Conservation (phyloP, 371 early-diverging fungal genomes). For the Parasitella parasitica region DNA sequence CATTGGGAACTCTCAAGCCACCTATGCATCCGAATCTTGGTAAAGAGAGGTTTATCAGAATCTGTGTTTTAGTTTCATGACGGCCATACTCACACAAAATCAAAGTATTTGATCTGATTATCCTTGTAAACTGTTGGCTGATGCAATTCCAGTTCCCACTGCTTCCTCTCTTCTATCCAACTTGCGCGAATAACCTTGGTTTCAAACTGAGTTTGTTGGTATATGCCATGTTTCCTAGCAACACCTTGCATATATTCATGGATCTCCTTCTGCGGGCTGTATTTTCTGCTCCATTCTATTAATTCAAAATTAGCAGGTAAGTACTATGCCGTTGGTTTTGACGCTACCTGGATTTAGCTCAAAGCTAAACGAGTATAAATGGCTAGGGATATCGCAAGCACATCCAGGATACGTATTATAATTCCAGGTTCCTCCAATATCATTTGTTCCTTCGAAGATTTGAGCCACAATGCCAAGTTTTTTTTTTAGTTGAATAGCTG, state of each 20-base stretch:
- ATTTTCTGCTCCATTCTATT: conserved; percentile 51
- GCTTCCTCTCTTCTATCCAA: conserved; percentile 45
- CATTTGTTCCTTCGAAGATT: conserved; percentile 56
- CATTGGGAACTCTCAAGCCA: conserved; percentile 15
- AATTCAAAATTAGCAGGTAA: neutral
- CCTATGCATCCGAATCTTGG: neutral
- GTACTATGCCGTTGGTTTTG: no score
- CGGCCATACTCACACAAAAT: conserved; percentile 34
- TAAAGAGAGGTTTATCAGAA: neutral
- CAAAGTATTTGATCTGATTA: conserved; percentile 18
- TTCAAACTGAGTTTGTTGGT: conserved; percentile 48
- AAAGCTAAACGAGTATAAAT: conserved; percentile 54
- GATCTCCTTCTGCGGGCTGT: conserved; percentile 50
- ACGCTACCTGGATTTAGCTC: conserved; percentile 50
- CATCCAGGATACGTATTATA: conserved; percentile 59
- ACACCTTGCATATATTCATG: conserved; percentile 49
- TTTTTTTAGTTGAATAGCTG: conserved; percentile 56
- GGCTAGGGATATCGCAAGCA: conserved; percentile 51
- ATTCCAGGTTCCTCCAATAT: conserved; percentile 66
- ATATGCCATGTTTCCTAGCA: conserved; percentile 44
- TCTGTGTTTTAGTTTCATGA: neutral
- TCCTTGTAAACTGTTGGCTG: conserved; percentile 1
- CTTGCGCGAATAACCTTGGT: conserved; percentile 40
- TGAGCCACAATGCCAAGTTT: conserved; percentile 44
- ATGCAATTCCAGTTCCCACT: conserved; percentile 33